Evolutionary conservation across 1,284 basidiomycete genomes (phyloP), one percentile per base, ranked within the genome.

Genomic region (Taiwanofungus camphoratus): DNA sequence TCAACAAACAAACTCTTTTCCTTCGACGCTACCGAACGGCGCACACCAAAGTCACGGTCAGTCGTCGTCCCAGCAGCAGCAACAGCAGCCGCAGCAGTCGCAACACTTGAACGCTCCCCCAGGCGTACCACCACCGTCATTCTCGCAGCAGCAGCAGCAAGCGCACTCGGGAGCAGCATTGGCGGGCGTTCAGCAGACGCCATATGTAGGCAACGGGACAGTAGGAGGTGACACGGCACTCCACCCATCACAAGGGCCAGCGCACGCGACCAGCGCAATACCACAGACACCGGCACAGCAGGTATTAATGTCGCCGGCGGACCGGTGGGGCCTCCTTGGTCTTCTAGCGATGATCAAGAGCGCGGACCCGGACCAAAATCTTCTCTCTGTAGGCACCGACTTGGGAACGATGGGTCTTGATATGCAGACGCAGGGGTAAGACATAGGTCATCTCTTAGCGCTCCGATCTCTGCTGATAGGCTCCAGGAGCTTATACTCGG

Each of bases 211-310:
- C 26, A 63, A 64, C 45, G 62, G 64, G 26, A 62, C 54, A n/a
- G 52, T 50, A 15, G 57, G 57, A 32, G 57, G 55, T 18, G 59
- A 62, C 41, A 57, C 60, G n/a, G 47, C 56, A 23, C 54, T 53
- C 27, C 56, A 57, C 36, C 54, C 53, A 31, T 57, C 56, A 26
- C 52, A 55, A 46, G 54, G 52, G 23, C 55, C 55, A 31, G 54
- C 54, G 40, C 56, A 58, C 47, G 49, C 55, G 34, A 47, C 59
- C 24, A 49, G 48, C 35, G 51, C 59, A 21, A 55, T 62, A 43
- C 83, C 91, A 47, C 82, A 90, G 58, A 90, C 93, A 46, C 93
- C 95, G 0, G 92, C 92, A 31, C 91, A 97, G 62, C 95, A 99
- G 68, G 82, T 99, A 15, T 74, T 98, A 41, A 82, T 90, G 53